Evolutionary conservation across 352 stramenopile species (phyloP).

Genomic region (Phytopythium vexans): DNA sequence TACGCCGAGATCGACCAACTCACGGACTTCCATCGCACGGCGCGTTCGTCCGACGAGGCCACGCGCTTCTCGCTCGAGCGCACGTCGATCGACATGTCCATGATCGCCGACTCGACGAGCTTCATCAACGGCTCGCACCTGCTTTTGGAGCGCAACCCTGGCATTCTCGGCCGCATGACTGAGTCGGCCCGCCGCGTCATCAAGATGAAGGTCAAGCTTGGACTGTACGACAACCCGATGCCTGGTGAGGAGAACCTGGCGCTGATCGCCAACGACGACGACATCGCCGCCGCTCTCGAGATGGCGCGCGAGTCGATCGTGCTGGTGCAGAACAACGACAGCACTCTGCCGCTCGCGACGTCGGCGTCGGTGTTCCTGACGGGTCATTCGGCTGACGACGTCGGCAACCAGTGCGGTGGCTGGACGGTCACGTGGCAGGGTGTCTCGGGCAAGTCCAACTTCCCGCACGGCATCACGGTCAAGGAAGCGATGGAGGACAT

Average conservation of each 20-base stretch:
- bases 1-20: slow-evolving; percentile 86
- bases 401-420: slow-evolving; percentile 60
- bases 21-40: slow-evolving; percentile 41
- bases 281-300: slow-evolving; percentile 39
- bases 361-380: too few species aligned
- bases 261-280: slow-evolving; percentile 37
- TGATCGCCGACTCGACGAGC: slow-evolving; percentile 50
- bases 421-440: slow-evolving; percentile 77
- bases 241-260: slow-evolving; percentile 31
- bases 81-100: slow-evolving; percentile 89
- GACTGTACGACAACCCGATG: slow-evolving; percentile 57
- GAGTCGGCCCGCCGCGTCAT: slow-evolving; percentile 52
- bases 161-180: slow-evolving; percentile 34
- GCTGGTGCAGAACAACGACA: too few species aligned
- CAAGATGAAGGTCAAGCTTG: slow-evolving; percentile 55
- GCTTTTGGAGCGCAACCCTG: slow-evolving; percentile 25
- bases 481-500: slow-evolving; percentile 41
- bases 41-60: slow-evolving; percentile 28
- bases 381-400: too few species aligned
- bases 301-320: too few species aligned
- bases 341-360: too few species aligned
- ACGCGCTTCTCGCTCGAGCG: too few species aligned
- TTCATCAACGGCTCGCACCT: slow-evolving; percentile 38
- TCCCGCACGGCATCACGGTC: slow-evolving; percentile 42
- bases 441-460: slow-evolving; percentile 36